A percentile compares a stretch with the other conserved stretches of the same genome.
Conservation (phyloP, 768 basidiomycete genomes). For the Russula sp. region DNA sequence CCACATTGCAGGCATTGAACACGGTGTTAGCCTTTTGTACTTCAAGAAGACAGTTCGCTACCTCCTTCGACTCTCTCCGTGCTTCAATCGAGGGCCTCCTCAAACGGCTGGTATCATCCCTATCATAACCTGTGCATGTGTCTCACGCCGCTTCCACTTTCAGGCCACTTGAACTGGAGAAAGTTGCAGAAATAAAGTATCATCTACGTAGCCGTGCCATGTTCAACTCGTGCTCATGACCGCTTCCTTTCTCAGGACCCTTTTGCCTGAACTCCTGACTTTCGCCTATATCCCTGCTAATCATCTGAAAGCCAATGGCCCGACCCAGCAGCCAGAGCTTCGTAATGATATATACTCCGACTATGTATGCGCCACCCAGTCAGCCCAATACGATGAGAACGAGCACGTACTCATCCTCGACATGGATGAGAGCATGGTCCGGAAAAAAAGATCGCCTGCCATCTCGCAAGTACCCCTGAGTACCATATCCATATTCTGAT, state of each 20-base stretch:
- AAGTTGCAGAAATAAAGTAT: conserved; percentile 82
- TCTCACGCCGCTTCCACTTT: not conserved
- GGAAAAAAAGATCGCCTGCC: not conserved
- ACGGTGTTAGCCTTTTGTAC: conserved; percentile 86
- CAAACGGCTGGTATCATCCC: conserved; percentile 49
- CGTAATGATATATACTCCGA: not conserved
- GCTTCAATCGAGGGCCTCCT: conserved; percentile 76
- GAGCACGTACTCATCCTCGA: conserved; percentile 48
- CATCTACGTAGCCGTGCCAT: not conserved
- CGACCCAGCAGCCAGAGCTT: conserved; percentile 37
- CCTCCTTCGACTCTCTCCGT: conserved; percentile 69
- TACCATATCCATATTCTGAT: not conserved
- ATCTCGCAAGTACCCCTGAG: conserved; percentile 11
- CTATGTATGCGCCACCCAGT: conserved; percentile 21
- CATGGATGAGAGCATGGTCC: conserved; percentile 41
- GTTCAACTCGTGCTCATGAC: not conserved
- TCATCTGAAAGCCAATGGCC: conserved; percentile 50
- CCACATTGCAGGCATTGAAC: conserved; percentile 60
- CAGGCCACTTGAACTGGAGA: conserved; percentile 73
- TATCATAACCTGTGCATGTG: not conserved
- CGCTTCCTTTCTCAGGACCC: conserved; percentile 42
- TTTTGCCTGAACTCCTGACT: conserved; percentile 74
- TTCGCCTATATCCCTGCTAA: conserved; percentile 74
- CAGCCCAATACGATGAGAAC: conserved; percentile 32
- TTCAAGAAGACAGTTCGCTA: conserved; percentile 71